phyloP scores from a whole-genome alignment of 176 grass and related monocot species.

The Aegilops speltoides region DNA sequence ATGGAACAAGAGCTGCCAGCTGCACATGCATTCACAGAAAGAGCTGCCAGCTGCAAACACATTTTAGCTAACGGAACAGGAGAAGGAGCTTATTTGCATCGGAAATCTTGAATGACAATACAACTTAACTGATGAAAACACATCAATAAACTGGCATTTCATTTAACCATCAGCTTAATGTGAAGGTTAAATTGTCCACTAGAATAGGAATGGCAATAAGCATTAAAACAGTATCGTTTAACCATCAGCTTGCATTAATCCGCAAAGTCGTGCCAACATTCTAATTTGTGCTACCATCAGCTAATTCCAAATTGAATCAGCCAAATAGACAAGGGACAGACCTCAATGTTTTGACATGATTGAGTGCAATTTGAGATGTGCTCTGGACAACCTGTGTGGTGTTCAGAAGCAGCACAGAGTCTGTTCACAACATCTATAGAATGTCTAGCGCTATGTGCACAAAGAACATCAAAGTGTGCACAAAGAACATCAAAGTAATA shows the following conservation, averaged over 20 bases:
- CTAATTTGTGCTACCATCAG: neutral
- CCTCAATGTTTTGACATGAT: slow-evolving; percentile 91
- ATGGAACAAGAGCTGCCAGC: neutral
- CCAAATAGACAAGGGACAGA: slow-evolving; percentile 31
- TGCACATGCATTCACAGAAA: neutral
- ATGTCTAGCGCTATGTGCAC: slow-evolving; percentile 92
- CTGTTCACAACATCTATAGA: slow-evolving; percentile 98
- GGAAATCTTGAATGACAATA: neutral
- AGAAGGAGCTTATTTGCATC: neutral
- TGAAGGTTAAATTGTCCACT: neutral
- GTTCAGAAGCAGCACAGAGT: slow-evolving; percentile 70
- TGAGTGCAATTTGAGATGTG: slow-evolving; percentile 88
- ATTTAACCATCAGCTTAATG: too few species aligned
- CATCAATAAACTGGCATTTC: neutral
- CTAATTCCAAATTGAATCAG: neutral
- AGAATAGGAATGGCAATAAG: neutral
- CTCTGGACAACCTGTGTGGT: slow-evolving; percentile 71
- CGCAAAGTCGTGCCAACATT: neutral
- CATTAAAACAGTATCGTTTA: neutral
- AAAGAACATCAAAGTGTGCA: slow-evolving; percentile 53
- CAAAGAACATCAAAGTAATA: too few species aligned
- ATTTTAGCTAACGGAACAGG: neutral
- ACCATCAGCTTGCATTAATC: neutral
- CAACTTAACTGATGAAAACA: neutral
- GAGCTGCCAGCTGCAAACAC: neutral